Evolutionary conservation across 1,284 basidiomycete species (phyloP), one percentile per base, ranked within the genome.

Genomic region (Pseudozyma flocculosa): DNA sequence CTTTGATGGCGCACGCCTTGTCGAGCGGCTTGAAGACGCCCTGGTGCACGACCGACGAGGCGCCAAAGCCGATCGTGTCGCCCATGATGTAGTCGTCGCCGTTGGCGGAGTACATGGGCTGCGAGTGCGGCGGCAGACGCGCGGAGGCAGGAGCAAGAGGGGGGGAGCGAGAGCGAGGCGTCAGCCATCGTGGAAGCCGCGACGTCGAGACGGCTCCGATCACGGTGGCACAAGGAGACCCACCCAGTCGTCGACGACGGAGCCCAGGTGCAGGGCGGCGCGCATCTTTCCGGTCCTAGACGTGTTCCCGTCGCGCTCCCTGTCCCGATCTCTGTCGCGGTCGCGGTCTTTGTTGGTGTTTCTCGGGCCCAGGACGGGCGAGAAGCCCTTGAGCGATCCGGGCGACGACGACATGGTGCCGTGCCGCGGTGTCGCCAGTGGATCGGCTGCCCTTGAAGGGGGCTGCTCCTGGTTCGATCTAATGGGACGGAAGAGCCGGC

Each of bases 11-110:
- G 67, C 88, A 90, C 7, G 87, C 84, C 24, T 61, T 57, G 37
- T 61, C 57, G 63, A 80, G 49, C 76, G 85, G 68, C 34, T 82
- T 81, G 76, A 86, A 92, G 17, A 80, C 80, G 1, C 91, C 90
- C 26, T 86, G 79, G 70, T 91, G 89, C 14, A 93, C 91, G 51
- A 88, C 87, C 0, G 90, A 91, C 1, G 90, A 90, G 2, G 90
- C 88, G 17, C 90, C 90, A 67, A 88, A 90, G 1, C 90, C 73
- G n/a, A 76, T 75, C 14, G 55, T 48, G 19, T 68, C 49, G 37
- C 70, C 70, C 2, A 76, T 44, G n/a, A 66, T 55, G 44, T 76
- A 76, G 50, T 76, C 73, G 17, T 64, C 54, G 0, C 64, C 56
- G 21, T 61, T 59, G 40, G 56, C 51, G 26, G 55, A 57, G 47